Evolutionary conservation across 139 green algal species (phyloP).

Genomic region (Chlorella sp.): DNA sequence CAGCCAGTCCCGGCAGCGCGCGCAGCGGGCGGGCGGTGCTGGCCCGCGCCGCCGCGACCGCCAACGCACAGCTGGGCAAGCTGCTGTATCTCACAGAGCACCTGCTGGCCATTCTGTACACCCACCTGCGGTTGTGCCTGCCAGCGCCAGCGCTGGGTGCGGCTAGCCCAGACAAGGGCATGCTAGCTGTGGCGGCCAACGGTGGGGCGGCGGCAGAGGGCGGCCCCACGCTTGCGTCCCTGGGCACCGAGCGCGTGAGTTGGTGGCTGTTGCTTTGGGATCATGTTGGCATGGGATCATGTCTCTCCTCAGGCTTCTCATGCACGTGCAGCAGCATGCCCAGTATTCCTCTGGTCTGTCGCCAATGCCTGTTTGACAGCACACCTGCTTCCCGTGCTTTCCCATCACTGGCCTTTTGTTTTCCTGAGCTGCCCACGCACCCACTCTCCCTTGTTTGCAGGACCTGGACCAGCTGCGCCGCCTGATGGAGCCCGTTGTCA

Average conservation of each 20-base stretch:
- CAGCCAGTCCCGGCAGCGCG: neutral
- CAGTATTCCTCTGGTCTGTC: no score
- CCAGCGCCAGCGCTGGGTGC: constrained; percentile 3
- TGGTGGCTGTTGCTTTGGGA: neutral
- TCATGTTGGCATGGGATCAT: neutral
- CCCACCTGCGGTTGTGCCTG: constrained; percentile 33
- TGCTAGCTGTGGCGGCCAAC: neutral
- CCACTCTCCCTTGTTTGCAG: neutral
- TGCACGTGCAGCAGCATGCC: no score
- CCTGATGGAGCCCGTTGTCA: constrained; percentile 28
- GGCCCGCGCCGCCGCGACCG: neutral
- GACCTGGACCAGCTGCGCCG: constrained; percentile 52
- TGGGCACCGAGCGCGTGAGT: constrained; percentile 32
- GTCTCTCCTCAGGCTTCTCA: no score
- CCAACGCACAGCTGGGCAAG: neutral
- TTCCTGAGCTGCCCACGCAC: neutral
- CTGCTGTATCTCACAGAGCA: constrained; percentile 37
- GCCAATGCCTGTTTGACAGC: no score
- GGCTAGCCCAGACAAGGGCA: constrained; percentile 15
- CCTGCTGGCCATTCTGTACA: constrained; percentile 39
- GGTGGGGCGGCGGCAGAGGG: neutral
- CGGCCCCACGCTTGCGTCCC: neutral
- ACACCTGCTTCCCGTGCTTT: no score
- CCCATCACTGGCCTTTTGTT: no score
- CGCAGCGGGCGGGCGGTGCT: neutral